A percentile compares a stretch with the other conserved stretches of the same genome.
Evolutionary conservation across 441 rosid species (phyloP).

Genomic region (Adansonia grandidieri): DNA sequence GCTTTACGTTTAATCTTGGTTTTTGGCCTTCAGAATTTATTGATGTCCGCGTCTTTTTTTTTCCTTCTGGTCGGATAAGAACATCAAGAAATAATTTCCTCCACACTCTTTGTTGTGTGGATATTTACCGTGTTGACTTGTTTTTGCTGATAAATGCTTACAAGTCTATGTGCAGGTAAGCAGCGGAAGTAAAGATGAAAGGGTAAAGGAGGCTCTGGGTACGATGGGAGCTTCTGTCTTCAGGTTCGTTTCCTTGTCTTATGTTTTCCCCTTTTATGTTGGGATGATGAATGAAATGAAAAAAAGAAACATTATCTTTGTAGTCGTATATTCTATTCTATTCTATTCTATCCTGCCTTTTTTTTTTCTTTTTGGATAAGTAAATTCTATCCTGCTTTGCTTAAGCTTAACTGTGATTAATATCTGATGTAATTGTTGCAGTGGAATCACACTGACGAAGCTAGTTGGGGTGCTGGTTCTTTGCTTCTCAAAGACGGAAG

Average conservation of each 20-base stretch:
- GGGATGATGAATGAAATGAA: no score
- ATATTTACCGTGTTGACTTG: neutral
- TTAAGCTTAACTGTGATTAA: neutral
- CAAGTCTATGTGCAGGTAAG: conserved; percentile 58
- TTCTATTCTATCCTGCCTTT: no score
- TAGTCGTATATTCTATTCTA: no score
- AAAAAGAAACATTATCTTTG: no score
- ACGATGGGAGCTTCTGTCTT: conserved; percentile 99
- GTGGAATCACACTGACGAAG: conserved; percentile 96
- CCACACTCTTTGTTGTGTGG: neutral
- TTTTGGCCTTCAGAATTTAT: neutral
- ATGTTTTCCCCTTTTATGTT: neutral
- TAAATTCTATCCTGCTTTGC: neutral
- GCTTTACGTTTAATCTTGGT: conserved; percentile 8
- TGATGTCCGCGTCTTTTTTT: no score
- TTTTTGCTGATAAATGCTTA: conserved; percentile 15
- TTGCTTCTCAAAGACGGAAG: conserved; percentile 93
- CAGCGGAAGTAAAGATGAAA: conserved; percentile 74
- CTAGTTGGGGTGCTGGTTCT: conserved; percentile 96
- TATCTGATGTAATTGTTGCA: conserved; percentile 37
- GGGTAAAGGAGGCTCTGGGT: conserved; percentile 79
- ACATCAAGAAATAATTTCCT: no score
- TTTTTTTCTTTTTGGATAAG: no score
- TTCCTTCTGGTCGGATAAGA: no score
- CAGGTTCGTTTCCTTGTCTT: conserved; percentile 56